Base-by-base conservation (phyloP, 148 eudicot genomes). In the Euryodendron excelsum region DNA sequence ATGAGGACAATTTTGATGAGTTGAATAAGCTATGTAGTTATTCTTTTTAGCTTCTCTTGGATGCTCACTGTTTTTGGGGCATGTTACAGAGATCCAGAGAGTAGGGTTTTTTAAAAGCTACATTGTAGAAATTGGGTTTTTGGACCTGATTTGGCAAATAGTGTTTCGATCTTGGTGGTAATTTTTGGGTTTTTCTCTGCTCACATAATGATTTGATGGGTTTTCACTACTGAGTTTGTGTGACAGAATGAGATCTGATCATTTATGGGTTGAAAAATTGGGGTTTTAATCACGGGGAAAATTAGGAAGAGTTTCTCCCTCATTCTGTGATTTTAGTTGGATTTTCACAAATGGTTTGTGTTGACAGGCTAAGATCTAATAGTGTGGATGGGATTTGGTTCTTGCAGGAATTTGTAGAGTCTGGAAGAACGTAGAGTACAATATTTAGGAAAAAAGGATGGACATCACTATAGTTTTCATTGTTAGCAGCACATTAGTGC, bases 391-490 rank as follows among this genome's bases (percentile, higher is more conserved):
- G 78, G 31, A 15, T 55, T 52, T 81, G 39, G 27, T 53, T 17
- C 34, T 52, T 82, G 80, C 80, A 85, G 86, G 85, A 75, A 82
- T 75, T 84, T 70, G 77, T 52, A 72, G 77, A 60, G 59, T n/a
- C 58, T 27, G 34, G 28, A 68, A 53, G 44, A 85, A 47, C 27
- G 25, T 0, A n/a, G 17, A 66, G 0, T 25, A 17, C 12, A n/a
- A 52, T 3, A 10, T 73, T 56, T 33, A 5, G 53, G 63, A 27
- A 72, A 30, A 53, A 33, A 81, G 25, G 63, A 75, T 88, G 93
- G 85, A 82, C 65, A 77, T 59, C 55, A 55, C 55, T 27, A 72
- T 80, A 33, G 23, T 62, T 59, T 78, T 88, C 41, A 20, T 84
- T 45, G 63, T 81, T 41, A 78, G 77, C 45, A 74, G 72, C 62